Evolutionary conservation across 1,139 yeast species (phyloP), one percentile per base, ranked within the genome.

Genomic region (Suhomyces bolitotheri): DNA sequence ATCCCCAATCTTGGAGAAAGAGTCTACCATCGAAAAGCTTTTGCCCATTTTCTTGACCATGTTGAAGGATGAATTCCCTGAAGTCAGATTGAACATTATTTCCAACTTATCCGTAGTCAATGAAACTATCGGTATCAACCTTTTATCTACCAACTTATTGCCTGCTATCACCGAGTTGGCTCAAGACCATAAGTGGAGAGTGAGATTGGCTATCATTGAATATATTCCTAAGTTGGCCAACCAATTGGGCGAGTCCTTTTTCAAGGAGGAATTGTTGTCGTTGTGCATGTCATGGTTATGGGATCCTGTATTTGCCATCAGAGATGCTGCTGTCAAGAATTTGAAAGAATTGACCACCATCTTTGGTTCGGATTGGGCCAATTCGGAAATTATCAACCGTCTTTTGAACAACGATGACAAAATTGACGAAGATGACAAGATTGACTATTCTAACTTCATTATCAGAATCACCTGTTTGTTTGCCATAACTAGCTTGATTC

Each of bases 111-210:
- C 92, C 48, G 80, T 85, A 31, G 97, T 94, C 26, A 90, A 92
- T 60, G 94, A 89, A 53, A 95, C 92, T 38, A 87, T 92, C 53
- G 98, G 98, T 22, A 88, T 92, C 49, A 90, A 85, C 51, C 70
- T 86, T 47, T 72, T 94, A 49, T 82, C 95, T 25, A 90, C 90
- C 51, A 83, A 89, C 33, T 73, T 94, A 45, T 72, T 94, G 47
- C 99, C 99, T 5, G 98, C 98, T 2, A 90, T 94, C 45, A 83
- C 96, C 16, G 97, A 92, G 51, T 75, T 94, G 47, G 97, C 98
- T 7, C 94, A 89, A 58, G 98, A 94, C 64, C 83, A 83, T 52
- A 94, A 90, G 57, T 94, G 99, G 99, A 80, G 98, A 54, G 97
- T 94, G 19, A 81, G 98, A 56, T 74, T 94, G 58, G 98, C 98